phyloP scores from a whole-genome alignment of 2,329 filamentous ascomycete species.

The Ceratocystis ficicola region DNA sequence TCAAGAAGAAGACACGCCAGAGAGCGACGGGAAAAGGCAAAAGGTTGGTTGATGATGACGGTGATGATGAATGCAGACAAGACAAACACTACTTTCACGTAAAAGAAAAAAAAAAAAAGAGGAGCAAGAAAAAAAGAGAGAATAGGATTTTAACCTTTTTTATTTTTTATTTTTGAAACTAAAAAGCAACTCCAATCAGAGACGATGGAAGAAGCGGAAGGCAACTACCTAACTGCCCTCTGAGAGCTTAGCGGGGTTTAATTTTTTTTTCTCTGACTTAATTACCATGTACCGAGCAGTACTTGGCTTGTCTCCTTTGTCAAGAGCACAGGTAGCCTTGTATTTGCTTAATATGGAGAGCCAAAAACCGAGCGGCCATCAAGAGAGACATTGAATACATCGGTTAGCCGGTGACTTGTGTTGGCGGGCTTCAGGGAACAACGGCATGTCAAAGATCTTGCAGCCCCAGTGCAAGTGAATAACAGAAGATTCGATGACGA shows the following conservation, averaged over 20 bases:
- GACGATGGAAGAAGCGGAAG: background rate
- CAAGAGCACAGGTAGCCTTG: background rate
- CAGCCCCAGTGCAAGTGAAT: background rate
- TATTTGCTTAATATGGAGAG: background rate
- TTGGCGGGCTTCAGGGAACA: background rate
- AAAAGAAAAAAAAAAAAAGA: constrained; percentile 8
- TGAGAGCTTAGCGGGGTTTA: background rate
- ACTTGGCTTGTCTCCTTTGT: background rate
- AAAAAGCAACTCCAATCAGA: background rate
- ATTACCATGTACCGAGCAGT: background rate
- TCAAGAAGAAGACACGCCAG: constrained; percentile 16
- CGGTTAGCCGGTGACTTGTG: background rate
- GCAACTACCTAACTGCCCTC: constrained; percentile 3
- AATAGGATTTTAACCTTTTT: background rate
- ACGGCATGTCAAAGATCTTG: background rate
- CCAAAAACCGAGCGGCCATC: background rate
- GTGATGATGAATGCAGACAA: constrained; percentile 12
- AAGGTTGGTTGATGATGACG: constrained; percentile 10
- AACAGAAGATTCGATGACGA: background rate
- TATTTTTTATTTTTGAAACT: background rate
- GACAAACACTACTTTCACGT: background rate
- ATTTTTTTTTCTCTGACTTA: constrained; percentile 12
- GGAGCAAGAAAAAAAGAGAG: background rate
- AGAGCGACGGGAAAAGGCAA: constrained; percentile 7
- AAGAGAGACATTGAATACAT: background rate